Evolutionary conservation across 345 rosid species (phyloP).

Genomic region (Hibiscus trionum): DNA sequence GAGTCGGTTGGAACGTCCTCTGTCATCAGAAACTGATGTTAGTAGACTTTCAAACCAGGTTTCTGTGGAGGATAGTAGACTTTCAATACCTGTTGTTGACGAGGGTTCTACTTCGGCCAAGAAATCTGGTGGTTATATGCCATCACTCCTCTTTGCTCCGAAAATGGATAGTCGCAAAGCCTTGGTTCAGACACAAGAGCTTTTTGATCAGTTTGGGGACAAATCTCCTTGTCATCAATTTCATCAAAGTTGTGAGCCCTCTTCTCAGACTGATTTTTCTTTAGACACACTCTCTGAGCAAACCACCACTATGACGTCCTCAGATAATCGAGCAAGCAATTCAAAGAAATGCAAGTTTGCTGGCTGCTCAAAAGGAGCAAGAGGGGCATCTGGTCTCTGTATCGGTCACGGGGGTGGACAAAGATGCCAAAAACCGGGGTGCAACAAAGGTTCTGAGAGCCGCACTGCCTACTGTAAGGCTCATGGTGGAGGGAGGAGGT

Average conservation of each 20-base stretch:
- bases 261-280: conserved; percentile 49
- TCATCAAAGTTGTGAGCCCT: conserved; percentile 43
- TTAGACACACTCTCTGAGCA: conserved; percentile 45
- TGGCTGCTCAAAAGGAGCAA: conserved; percentile 84
- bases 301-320: conserved; percentile 41
- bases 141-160: conserved; percentile 74
- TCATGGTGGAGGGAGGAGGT: conserved; percentile 95
- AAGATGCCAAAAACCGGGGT: conserved; percentile 79
- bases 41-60: conserved; percentile 20
- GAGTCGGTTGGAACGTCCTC: conserved; percentile 42
- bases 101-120: conserved; percentile 95
- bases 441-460: conserved; percentile 89
- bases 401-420: conserved; percentile 98
- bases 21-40: conserved; percentile 31
- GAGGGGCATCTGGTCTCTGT: conserved; percentile 89
- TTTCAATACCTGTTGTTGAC: conserved; percentile 53
- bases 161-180: conserved; percentile 30
- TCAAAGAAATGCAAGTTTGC: conserved; percentile 62
- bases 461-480: conserved; percentile 92
- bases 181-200: conserved; percentile 35
- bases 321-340: conserved; percentile 39
- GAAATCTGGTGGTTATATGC: conserved; percentile 86
- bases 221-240: conserved; percentile 26
- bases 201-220: conserved; percentile 33
- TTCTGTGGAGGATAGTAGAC: conserved; percentile 24